phyloP scores from a whole-genome alignment of 805 yeast genomes.

The Monosporozyma solicola region DNA sequence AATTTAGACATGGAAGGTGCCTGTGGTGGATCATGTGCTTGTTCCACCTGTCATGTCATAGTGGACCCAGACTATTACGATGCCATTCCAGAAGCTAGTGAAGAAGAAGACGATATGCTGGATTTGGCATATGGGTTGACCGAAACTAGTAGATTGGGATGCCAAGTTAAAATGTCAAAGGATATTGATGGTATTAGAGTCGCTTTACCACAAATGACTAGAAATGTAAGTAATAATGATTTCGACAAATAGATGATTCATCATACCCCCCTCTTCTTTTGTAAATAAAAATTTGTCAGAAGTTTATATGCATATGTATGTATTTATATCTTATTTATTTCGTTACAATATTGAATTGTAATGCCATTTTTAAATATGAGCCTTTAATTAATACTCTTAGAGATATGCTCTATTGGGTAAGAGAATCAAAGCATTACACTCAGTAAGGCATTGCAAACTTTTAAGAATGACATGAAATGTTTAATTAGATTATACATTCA shows the following conservation, averaged over 20 bases:
- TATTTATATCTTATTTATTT: too few species aligned
- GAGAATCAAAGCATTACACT: too few species aligned
- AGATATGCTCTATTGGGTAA: too few species aligned
- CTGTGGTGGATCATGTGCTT: constrained; percentile 98
- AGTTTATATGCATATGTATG: too few species aligned
- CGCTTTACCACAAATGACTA: constrained; percentile 94
- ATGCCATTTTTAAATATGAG: too few species aligned
- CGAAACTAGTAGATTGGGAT: constrained; percentile 92
- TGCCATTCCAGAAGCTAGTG: constrained; percentile 85
- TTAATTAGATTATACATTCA: too few species aligned
- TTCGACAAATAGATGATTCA: constrained; percentile 29
- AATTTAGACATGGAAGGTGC: constrained; percentile 97
- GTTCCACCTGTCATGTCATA: constrained; percentile 95
- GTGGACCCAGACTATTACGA: constrained; percentile 95
- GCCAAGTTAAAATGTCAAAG: constrained; percentile 84
- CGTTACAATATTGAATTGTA: too few species aligned
- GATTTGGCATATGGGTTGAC: constrained; percentile 96
- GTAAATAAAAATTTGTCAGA: too few species aligned
- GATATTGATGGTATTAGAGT: constrained; percentile 89
- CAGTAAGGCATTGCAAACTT: too few species aligned
- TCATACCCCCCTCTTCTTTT: too few species aligned
- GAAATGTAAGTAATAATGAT: constrained; percentile 79
- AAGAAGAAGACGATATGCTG: constrained; percentile 97
- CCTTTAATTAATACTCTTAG: too few species aligned
- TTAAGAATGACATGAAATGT: too few species aligned